phyloP scores from a whole-genome alignment of 2,329 filamentous ascomycete genomes.

The Fusarium vanettenii region DNA sequence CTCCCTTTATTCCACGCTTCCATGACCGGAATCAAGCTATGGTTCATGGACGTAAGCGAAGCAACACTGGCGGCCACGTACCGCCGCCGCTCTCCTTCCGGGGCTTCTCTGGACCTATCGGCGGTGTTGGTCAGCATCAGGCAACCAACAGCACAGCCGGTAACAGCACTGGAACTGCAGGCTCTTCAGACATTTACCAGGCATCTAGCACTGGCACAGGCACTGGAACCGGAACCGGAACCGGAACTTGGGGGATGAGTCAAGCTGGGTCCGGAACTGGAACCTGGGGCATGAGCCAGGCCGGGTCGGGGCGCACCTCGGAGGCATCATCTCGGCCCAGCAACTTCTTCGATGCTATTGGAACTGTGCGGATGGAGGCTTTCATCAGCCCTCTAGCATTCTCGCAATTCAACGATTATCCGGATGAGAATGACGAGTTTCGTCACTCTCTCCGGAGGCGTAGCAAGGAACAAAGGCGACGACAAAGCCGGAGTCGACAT shows the following conservation, averaged over 20 bases:
- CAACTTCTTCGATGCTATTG: conserved; percentile 87
- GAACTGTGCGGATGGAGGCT: conserved; percentile 95
- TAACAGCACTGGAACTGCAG: conserved; percentile 67
- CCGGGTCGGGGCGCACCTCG: conserved; percentile 63
- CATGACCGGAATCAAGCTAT: conserved; percentile 63
- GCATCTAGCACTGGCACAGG: conserved; percentile 53
- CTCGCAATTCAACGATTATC: conserved; percentile 58
- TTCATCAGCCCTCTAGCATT: conserved; percentile 79
- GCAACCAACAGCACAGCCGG: conserved; percentile 68
- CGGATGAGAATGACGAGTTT: conserved; percentile 63
- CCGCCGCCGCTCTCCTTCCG: conserved; percentile 79
- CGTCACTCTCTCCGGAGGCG: conserved; percentile 60
- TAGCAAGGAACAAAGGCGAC: conserved; percentile 66
- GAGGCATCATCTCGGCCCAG: conserved; percentile 64
- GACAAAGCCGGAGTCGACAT: conserved; percentile 64
- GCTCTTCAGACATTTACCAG: conserved; percentile 70
- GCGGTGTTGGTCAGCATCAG: conserved; percentile 56
- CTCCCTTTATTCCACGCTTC: conserved; percentile 79
- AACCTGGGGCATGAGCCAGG: conserved; percentile 59
- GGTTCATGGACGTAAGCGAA: conserved; percentile 84
- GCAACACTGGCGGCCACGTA: conserved; percentile 84
- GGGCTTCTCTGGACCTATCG: conserved; percentile 74
- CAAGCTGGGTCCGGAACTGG: conserved; percentile 6
- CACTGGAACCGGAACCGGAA: not conserved
- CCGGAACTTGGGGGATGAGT: not conserved